Base-by-base conservation (phyloP, 2,329 filamentous ascomycete species). In the Cordyceps fumosorosea region DNA sequence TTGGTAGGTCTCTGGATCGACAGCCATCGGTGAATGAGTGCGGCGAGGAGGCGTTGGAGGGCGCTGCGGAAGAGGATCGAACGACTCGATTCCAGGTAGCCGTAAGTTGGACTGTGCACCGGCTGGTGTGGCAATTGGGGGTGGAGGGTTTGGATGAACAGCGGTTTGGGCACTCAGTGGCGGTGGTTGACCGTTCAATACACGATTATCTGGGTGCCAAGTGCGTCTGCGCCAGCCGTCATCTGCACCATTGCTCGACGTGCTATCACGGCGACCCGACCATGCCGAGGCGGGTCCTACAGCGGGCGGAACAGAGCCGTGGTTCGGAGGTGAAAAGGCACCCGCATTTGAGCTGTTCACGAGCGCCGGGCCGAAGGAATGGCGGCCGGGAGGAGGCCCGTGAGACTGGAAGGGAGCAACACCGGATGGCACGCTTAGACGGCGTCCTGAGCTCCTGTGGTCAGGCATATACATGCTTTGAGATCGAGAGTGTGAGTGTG, bases 21-120 rank as follows among this genome's bases (percentile, higher is more conserved):
- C 76, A 70, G 89, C 84, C 90, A 95, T 93, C 0, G 91, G 90
- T 58, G 90, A 92, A 2, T 84, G 80, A 60, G 83, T 82, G 53
- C 88, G 84, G 55, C 85, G 82, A 1, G 84, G 83, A 8, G 88
- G 86, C 0, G 89, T 84, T 14, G 80, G 73, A 1, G 86, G 82
- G 22, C 83, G 83, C 63, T 84, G 83, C 29, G 86, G 88, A 26
- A 90, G 79, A 62, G 90, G 87, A 69, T 93, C 91, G 68, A 97
- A 96, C 18, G 91, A 96, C 72, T 96, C 91, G 66, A 97, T 97
- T 16, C 93, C 92, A 0, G 93, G 93, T 16, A 97, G 81, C 45
- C 91, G 86, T 16, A 91, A 79, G 5, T 81, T 76, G 7, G 81
- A 83, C 67, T 88, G 86, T 70, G 73, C 80, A 73, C 75, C 85